Conservation (phyloP, 257 asterid species). For the Phtheirospermum japonicum region DNA sequence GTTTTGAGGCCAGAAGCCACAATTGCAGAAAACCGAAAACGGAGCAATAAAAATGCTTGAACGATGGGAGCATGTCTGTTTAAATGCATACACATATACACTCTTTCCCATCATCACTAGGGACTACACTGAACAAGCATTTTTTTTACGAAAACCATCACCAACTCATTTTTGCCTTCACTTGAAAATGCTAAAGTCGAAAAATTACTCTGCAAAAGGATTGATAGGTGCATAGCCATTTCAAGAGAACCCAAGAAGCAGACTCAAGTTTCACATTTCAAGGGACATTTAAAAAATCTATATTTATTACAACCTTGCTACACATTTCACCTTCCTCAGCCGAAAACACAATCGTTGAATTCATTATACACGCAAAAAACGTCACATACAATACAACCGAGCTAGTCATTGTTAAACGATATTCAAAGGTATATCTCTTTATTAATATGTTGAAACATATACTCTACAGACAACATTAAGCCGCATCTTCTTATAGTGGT, state of each 20-base stretch:
- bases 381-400: slow-evolving; percentile 2
- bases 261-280: too few species aligned
- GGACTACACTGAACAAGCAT: too few species aligned
- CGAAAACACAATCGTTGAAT: slow-evolving; percentile 4
- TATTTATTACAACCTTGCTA: slow-evolving; percentile 1
- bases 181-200: too few species aligned
- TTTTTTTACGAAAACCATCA: too few species aligned
- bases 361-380: background rate
- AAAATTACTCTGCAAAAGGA: too few species aligned
- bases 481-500: slow-evolving; percentile 16
- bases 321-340: background rate
- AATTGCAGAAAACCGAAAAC: background rate
- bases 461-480: slow-evolving; percentile 23
- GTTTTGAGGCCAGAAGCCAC: background rate
- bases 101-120: too few species aligned
- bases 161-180: too few species aligned
- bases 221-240: too few species aligned
- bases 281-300: background rate
- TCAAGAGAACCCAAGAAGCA: too few species aligned
- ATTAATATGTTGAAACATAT: slow-evolving; percentile 28
- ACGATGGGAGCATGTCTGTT: too few species aligned
- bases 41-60: background rate
- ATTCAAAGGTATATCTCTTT: slow-evolving; percentile 23
- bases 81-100: too few species aligned
- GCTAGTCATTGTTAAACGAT: slow-evolving; percentile 17